Percentiles rank a stretch among this genome's conserved stretches.
These are phyloP conservation scores for Mychonastes homosphaera DNA, from an alignment of 139 green algal genomes.

Conservation along the genomic window DNA sequence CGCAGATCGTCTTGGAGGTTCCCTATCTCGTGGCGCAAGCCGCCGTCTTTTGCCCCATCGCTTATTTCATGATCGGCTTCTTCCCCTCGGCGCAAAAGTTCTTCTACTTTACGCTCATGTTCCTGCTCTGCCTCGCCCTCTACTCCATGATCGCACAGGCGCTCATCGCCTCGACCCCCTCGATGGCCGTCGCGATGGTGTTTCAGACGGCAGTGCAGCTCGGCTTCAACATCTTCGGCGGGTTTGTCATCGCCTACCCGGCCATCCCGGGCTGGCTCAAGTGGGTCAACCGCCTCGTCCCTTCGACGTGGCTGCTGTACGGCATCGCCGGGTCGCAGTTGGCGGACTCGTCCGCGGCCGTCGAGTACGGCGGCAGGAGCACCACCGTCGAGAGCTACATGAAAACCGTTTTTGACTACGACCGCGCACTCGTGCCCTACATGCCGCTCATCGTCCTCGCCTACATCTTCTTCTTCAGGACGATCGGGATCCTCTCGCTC, in stretches of 20 bases:
- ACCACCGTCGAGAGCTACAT: constrained; percentile 36
- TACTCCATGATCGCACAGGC: constrained; percentile 37
- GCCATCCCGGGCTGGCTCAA: constrained; percentile 51
- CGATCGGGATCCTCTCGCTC: constrained; percentile 37
- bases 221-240: constrained; percentile 54
- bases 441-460: constrained; percentile 37
- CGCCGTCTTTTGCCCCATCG: constrained; percentile 42
- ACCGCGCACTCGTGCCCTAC: too few species aligned
- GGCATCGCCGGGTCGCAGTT: constrained; percentile 41
- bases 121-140: constrained; percentile 21
- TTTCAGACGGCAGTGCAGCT: too few species aligned
- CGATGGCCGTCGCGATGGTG: too few species aligned
- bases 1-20: too few species aligned
- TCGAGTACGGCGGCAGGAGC: constrained; percentile 10
- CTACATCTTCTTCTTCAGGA: constrained; percentile 41
- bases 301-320: constrained; percentile 52
- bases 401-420: constrained; percentile 47
- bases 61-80: constrained; percentile 46
- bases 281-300: constrained; percentile 55
- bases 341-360: constrained; percentile 9
- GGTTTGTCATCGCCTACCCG: constrained; percentile 65
- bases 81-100: constrained; percentile 11
- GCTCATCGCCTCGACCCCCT: too few species aligned
- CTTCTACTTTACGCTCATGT: constrained; percentile 35
- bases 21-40: too few species aligned